These are phyloP conservation scores for Paramecium pentaurelia DNA, from an alignment of 73 alveolate genomes.

Conservation along the genomic window DNA sequence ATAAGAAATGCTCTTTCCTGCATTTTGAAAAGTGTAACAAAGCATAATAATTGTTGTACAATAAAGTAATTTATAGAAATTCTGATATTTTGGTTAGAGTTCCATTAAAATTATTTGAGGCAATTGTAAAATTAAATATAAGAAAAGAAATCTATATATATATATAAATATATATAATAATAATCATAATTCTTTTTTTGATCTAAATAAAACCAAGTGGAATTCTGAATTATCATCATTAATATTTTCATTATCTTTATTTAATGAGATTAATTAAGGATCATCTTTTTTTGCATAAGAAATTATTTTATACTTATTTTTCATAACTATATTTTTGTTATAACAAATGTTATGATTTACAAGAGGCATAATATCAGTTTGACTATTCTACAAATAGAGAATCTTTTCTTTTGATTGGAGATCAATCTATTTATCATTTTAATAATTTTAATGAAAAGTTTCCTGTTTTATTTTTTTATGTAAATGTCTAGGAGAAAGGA, in stretches of 20 bases:
- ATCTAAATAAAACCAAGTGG: background rate
- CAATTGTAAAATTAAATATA: background rate
- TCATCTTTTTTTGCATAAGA: background rate
- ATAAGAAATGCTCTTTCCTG: conserved; percentile 6
- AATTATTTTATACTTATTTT: background rate
- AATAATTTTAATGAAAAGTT: background rate
- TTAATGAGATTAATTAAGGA: background rate
- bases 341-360: background rate
- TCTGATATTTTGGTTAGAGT: background rate
- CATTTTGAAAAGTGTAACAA: background rate
- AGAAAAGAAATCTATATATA: background rate
- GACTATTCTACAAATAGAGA: background rate
- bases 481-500: background rate
- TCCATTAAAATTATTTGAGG: background rate
- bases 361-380: background rate
- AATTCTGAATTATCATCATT: background rate
- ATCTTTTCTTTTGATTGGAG: background rate
- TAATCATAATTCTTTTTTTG: background rate
- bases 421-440: background rate
- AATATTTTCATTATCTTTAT: background rate
- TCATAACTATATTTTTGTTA: background rate
- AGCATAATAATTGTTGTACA: background rate
- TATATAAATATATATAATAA: no score
- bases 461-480: background rate
- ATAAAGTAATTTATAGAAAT: background rate